These are phyloP conservation scores for Shiraia bambusicola DNA, from an alignment of 2,329 filamentous ascomycete genomes.

Conservation along the genomic window DNA sequence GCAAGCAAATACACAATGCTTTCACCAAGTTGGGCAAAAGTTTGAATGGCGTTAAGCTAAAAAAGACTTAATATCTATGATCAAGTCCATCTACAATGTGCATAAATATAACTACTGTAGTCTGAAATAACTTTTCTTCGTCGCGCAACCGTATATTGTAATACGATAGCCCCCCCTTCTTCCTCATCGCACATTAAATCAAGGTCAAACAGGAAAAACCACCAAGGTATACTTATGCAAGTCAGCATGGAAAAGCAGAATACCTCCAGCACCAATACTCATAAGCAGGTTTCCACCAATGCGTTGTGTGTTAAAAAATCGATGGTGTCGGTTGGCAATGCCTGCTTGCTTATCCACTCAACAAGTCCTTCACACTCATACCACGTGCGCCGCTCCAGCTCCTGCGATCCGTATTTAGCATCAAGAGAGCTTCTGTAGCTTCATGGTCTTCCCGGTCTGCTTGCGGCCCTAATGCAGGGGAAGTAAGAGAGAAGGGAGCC, in stretches of 20 bases:
- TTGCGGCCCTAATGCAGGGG: slow-evolving; percentile 40
- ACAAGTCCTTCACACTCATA: slow-evolving; percentile 52
- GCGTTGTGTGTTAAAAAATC: background rate
- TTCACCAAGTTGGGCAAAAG: no score
- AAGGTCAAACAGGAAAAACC: background rate
- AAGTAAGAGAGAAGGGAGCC: slow-evolving; percentile 36
- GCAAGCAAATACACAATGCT: no score
- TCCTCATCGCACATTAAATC: background rate
- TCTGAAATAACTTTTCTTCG: no score
- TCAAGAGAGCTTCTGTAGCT: slow-evolving; percentile 81
- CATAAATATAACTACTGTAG: no score
- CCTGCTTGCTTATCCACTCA: slow-evolving; percentile 36
- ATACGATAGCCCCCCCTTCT: no score
- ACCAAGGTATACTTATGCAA: background rate
- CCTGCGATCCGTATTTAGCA: slow-evolving; percentile 80
- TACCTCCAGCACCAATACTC: no score
- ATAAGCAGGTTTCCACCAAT: no score
- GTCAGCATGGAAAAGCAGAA: background rate
- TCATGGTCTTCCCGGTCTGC: slow-evolving; percentile 60
- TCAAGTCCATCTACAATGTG: no score
- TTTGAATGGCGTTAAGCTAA: no score
- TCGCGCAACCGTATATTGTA: no score
- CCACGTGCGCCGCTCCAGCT: slow-evolving; percentile 44
- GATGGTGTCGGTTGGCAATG: background rate
- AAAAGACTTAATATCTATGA: no score